These are phyloP conservation scores for Globisporangium alternatum DNA, from an alignment of 352 stramenopile species.

Conservation along the genomic window DNA sequence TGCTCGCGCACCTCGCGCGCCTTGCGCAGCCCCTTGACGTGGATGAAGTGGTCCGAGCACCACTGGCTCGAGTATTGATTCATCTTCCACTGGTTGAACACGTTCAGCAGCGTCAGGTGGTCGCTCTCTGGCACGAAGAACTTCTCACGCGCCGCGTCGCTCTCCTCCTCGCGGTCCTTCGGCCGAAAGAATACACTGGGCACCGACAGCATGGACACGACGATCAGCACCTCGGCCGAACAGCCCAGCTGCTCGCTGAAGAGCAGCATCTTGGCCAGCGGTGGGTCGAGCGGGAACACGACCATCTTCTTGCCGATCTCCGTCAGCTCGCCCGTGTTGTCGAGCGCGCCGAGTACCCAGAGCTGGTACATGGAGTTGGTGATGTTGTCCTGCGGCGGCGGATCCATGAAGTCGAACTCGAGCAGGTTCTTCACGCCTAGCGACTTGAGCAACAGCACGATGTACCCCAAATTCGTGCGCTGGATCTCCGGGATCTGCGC, in stretches of 20 bases:
- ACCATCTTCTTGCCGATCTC: constrained; percentile 96
- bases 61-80: constrained; percentile 95
- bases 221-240: constrained; percentile 93
- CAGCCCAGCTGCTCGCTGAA: constrained; percentile 94
- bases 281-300: constrained; percentile 98
- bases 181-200: constrained; percentile 96
- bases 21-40: constrained; percentile 93
- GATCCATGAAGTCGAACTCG: constrained; percentile 99
- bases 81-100: constrained; percentile 93
- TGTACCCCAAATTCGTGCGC: constrained; percentile 96
- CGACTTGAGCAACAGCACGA: constrained; percentile 98
- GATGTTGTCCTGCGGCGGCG: constrained; percentile 96
- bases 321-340: constrained; percentile 97
- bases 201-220: constrained; percentile 98
- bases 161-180: constrained; percentile 97
- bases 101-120: constrained; percentile 97
- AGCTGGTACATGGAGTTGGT: constrained; percentile 98
- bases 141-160: constrained; percentile 96
- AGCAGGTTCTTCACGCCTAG: constrained; percentile 95
- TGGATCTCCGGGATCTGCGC: constrained; percentile 98
- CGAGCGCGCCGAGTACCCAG: constrained; percentile 97
- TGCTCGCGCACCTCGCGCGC: constrained; percentile 93
- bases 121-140: constrained; percentile 99
- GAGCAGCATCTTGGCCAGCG: constrained; percentile 94
- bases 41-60: constrained; percentile 96